These are phyloP conservation scores for Fusarium dimerum DNA, from an alignment of 2,329 filamentous ascomycete species.

Conservation along the genomic window DNA sequence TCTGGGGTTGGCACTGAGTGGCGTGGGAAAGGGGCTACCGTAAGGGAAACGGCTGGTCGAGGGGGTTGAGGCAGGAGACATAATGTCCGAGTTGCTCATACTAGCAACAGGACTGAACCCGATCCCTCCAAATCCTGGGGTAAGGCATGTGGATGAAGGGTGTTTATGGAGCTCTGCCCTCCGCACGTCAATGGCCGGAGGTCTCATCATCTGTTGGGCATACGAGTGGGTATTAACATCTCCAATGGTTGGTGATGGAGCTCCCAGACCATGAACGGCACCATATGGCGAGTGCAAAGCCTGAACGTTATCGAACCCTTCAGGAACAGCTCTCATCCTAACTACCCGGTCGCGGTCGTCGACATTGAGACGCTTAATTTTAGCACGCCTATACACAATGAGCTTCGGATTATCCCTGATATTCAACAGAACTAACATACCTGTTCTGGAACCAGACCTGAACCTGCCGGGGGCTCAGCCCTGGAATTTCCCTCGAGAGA, in stretches of 20 bases:
- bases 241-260: slow-evolving; percentile 49
- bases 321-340: slow-evolving; percentile 70
- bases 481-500: slow-evolving; percentile 86
- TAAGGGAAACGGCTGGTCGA: slow-evolving; percentile 58
- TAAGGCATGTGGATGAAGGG: slow-evolving; percentile 66
- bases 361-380: slow-evolving; percentile 70
- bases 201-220: slow-evolving; percentile 63
- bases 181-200: slow-evolving; percentile 69
- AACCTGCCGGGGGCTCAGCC: slow-evolving; percentile 86
- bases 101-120: slow-evolving; percentile 59
- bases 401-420: slow-evolving; percentile 4
- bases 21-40: slow-evolving; percentile 47
- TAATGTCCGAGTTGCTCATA: slow-evolving; percentile 54
- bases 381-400: slow-evolving; percentile 56
- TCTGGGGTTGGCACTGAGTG: slow-evolving; percentile 49
- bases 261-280: slow-evolving; percentile 55
- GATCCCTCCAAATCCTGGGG: slow-evolving; percentile 66
- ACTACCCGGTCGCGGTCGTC: slow-evolving; percentile 72
- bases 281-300: slow-evolving; percentile 69
- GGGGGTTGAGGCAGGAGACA: slow-evolving; percentile 58
- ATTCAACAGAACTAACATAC: slow-evolving; percentile 49
- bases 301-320: slow-evolving; percentile 70
- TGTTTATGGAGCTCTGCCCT: slow-evolving; percentile 65
- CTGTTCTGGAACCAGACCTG: slow-evolving; percentile 99
- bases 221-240: slow-evolving; percentile 53